A percentile compares a stretch with the other conserved stretches of the same genome.
Evolutionary conservation across 2,329 filamentous ascomycete species (phyloP).

Genomic region (Neofusicoccum umdonicola): DNA sequence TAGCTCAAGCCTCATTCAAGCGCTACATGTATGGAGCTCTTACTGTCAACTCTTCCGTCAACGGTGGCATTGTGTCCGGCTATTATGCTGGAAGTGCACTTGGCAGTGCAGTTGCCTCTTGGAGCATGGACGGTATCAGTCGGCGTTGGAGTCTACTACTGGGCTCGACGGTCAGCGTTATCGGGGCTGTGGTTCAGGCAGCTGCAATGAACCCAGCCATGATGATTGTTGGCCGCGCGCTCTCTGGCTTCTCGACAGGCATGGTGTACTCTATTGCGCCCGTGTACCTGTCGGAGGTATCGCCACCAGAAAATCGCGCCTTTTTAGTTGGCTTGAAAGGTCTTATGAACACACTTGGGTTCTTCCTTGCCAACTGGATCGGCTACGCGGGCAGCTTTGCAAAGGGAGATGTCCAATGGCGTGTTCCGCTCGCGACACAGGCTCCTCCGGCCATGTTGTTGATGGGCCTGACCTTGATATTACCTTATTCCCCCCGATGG

Average conservation of each 20-base stretch:
- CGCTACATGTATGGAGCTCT: conserved; percentile 32
- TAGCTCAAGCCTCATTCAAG: conserved; percentile 33
- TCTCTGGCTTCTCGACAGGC: neutral
- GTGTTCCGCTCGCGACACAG: conserved; percentile 36
- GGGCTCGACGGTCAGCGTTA: conserved; percentile 18
- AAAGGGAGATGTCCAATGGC: conserved; percentile 32
- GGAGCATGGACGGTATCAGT: conserved; percentile 34
- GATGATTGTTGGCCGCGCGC: neutral
- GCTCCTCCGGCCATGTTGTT: conserved; percentile 23
- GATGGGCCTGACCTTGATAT: conserved; percentile 18
- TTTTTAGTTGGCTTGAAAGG: neutral
- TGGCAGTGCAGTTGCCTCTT: conserved; percentile 31
- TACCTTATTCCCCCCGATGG: conserved; percentile 23
- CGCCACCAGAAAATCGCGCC: neutral
- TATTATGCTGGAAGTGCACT: conserved; percentile 36
- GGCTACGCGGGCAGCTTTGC: conserved; percentile 39
- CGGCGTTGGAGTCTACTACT: conserved; percentile 33
- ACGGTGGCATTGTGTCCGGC: conserved; percentile 33
- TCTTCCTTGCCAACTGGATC: conserved; percentile 41
- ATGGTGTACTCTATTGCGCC: neutral
- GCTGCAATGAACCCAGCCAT: neutral
- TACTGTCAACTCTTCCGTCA: conserved; percentile 26
- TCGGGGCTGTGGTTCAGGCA: conserved; percentile 26
- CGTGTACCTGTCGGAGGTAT: neutral
- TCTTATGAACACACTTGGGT: conserved; percentile 31